Base-by-base conservation (phyloP, 495 filamentous ascomycete genomes). In the Podospora australis region DNA sequence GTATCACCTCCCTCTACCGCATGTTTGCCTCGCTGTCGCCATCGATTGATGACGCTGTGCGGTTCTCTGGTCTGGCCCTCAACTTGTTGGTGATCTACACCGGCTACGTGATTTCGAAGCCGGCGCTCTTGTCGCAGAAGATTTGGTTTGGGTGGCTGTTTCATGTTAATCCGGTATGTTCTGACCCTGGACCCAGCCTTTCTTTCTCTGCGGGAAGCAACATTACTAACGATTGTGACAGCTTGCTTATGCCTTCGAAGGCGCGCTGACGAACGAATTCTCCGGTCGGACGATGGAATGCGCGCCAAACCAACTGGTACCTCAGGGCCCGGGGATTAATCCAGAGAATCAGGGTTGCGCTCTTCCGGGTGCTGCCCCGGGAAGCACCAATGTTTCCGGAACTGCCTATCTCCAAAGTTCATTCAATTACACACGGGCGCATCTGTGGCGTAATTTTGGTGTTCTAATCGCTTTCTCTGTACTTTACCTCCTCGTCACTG, bases 361-460 rank as follows among this genome's bases (percentile, higher is more conserved):
- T 9, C 23, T 68, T 10, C 65, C 87, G 60, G 77, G 78, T n/a
- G 75, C 76, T 21, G 47, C 62, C 35, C 70, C 70, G 1, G 71
- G 82, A 6, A 63, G 70, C 13, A 65, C 69, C 1, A 64, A 61
- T 16, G 73, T 91, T 10, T 49, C 70, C 2, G 87, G 87, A 1
- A 63, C 70, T 14, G 70, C 70, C 16, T 91, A 88, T 54, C 52
- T 90, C 17, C 54, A 62, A 9, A 68, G 70, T 6, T 81, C 78
- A 53, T 66, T 75, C 24, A 50, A 46, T 36, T 90, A 88, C 57
- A 76, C 69, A 4, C 77, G 80, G 1, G 55, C 62, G 11, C 75
- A 92, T 56, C 62, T 90, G 14, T 92, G 87, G 87, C 81, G 86
- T 14, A 90, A 92, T 60, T 88, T 86, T 57, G 86, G 83, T 40